These are phyloP conservation scores for Filobasidium floriforme DNA, from an alignment of 768 basidiomycete genomes.

Conservation along the genomic window DNA sequence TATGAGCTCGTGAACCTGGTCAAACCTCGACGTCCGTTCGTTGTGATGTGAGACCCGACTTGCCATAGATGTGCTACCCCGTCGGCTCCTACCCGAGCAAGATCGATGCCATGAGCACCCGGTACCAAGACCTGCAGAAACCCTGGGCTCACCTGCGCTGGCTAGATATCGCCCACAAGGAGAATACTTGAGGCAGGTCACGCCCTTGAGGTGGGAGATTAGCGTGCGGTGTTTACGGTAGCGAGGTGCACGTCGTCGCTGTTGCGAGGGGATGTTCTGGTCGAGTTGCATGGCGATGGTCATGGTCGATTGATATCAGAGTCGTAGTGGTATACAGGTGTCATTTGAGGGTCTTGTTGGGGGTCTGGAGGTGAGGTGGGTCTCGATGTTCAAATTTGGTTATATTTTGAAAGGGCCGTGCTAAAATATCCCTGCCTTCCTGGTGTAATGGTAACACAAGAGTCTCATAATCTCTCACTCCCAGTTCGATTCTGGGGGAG, in stretches of 20 bases:
- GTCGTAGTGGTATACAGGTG: too few species aligned
- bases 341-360: too few species aligned
- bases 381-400: too few species aligned
- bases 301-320: too few species aligned
- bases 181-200: conserved; percentile 82
- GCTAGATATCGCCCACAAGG: conserved; percentile 73
- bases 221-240: conserved; percentile 31
- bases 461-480: conserved; percentile 13
- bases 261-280: too few species aligned
- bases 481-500: conserved; percentile 10
- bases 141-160: conserved; percentile 63
- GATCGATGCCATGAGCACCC: conserved; percentile 1
- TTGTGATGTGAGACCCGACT: conserved; percentile 8
- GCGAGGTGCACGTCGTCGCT: conserved; percentile 7
- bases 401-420: too few species aligned
- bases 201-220: conserved; percentile 66
- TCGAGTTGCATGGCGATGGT: too few species aligned
- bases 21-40: neutral
- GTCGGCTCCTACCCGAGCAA: conserved; percentile 34
- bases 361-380: too few species aligned
- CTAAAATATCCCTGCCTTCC: neutral
- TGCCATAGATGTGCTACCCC: conserved; percentile 36
- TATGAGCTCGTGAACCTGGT: neutral
- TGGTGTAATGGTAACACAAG: conserved; percentile 11
- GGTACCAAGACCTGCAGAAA: neutral